These are phyloP conservation scores for Diaporthe ampelina DNA, from an alignment of 2,329 filamentous ascomycete species.

Conservation along the genomic window DNA sequence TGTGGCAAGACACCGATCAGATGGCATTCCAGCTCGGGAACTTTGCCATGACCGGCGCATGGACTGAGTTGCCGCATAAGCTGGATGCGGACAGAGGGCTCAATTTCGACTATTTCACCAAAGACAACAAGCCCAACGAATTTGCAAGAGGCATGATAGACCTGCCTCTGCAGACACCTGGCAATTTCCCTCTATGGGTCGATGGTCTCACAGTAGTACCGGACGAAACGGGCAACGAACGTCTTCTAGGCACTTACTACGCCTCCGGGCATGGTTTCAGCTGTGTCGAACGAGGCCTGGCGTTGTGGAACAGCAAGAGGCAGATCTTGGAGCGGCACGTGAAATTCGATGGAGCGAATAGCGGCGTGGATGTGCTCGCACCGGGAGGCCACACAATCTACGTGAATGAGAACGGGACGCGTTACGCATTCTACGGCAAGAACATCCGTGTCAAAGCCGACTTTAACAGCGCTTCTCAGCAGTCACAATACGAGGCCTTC, in stretches of 20 bases:
- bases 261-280: conserved; percentile 27
- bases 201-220: conserved; percentile 37
- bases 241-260: conserved; percentile 35
- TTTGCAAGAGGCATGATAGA: conserved; percentile 38
- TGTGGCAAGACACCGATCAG: conserved; percentile 42
- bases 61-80: conserved; percentile 31
- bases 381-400: conserved; percentile 37
- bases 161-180: conserved; percentile 24
- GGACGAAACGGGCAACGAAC: conserved; percentile 28
- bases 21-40: conserved; percentile 39
- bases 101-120: conserved; percentile 36
- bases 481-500: conserved; percentile 40
- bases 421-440: conserved; percentile 37
- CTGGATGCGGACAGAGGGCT: conserved; percentile 36
- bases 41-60: conserved; percentile 40
- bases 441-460: conserved; percentile 41
- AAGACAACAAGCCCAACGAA: conserved; percentile 22
- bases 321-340: conserved; percentile 29
- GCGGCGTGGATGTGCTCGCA: conserved; percentile 4
- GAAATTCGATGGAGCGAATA: conserved; percentile 13
- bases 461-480: conserved; percentile 31
- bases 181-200: conserved; percentile 37
- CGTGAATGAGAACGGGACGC: conserved; percentile 30
- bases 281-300: conserved; percentile 35
- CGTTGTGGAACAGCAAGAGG: conserved; percentile 34